Evolutionary conservation across 2,329 filamentous ascomycete species (phyloP), one percentile per base, ranked within the genome.

Genomic region (Trematosphaeria pertusa): DNA sequence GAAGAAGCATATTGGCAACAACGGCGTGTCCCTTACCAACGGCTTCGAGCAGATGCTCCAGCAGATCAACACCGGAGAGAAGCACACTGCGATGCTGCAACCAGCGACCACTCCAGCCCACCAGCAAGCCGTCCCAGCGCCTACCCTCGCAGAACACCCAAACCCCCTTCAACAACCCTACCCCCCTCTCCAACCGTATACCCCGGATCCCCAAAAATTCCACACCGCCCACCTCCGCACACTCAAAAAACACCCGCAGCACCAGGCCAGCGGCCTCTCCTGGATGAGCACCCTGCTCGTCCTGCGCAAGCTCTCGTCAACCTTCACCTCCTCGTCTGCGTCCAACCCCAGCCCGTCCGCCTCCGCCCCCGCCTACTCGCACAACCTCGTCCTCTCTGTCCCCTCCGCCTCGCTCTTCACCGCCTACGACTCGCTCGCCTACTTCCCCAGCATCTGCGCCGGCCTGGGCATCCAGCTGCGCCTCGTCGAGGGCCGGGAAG

Each of bases 391-490:
- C 18, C 34, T 62, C 15, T 52, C 47, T n/a, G 46, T 59, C 11
- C 56, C 54, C 6, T 21, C 15, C 14, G 35, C 44, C 1, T 7
- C 30, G 1, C 33, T 50, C 19, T 57, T 61, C 40, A 26, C 24
- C 17, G 12, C 43, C 5, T 54, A 56, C 38, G 9, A 38, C 10
- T 12, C 10, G 4, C 49, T 59, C 7, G 11, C 20, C 8, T 60
- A 52, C 43, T 63, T 63, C 49, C 37, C 45, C 3, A 34, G 32
- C 31, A 48, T 56, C 15, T 47, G 39, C 28, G 44, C 50, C 17
- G 51, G 42, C 20, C 42, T 63, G 7, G 58, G 56, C 18, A 58
- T 63, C 19, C 37, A 48, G 4, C 26, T 63, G 4, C 43, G 49
- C 12, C 32, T 54, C 21, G 38, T 59, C 22, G 43, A 49, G 5